Conservation (phyloP, 2,329 filamentous ascomycete species). For the Trichoderma hamatum region DNA sequence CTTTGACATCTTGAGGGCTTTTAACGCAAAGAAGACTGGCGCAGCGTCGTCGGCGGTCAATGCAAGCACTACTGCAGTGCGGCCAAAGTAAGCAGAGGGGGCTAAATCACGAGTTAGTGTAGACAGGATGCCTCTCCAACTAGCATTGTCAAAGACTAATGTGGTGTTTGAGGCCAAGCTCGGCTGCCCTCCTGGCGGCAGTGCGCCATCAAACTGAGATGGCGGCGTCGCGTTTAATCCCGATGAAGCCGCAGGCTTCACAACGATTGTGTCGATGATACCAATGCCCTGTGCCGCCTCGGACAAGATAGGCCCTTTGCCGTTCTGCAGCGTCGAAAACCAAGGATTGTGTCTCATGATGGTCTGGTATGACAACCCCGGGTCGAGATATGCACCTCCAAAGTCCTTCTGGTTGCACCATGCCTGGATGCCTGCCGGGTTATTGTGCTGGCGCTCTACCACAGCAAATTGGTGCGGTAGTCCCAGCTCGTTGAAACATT, state of each 20-base stretch:
- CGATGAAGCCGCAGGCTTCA: constrained; percentile 51
- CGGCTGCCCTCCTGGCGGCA: constrained; percentile 34
- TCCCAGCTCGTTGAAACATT: constrained; percentile 80
- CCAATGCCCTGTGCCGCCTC: constrained; percentile 79
- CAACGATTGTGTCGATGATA: constrained; percentile 79
- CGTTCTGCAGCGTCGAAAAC: constrained; percentile 54
- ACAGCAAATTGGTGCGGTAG: constrained; percentile 80
- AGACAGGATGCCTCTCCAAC: constrained; percentile 82
- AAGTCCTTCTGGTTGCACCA: constrained; percentile 75
- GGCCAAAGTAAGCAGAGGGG: constrained; percentile 76
- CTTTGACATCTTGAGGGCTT: constrained; percentile 73
- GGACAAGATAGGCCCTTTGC: constrained; percentile 62
- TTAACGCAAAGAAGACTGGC: constrained; percentile 76
- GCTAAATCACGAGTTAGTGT: constrained; percentile 81
- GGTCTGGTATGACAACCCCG: constrained; percentile 63
- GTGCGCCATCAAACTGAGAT: constrained; percentile 42
- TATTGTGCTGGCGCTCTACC: constrained; percentile 69
- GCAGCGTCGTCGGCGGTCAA: constrained; percentile 75
- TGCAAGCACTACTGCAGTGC: constrained; percentile 75
- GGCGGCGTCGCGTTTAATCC: constrained; percentile 49
- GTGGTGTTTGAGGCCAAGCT: constrained; percentile 53
- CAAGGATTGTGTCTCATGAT: constrained; percentile 61
- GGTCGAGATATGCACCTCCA: constrained; percentile 80
- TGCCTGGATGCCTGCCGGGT: constrained; percentile 67
- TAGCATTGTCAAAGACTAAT: constrained; percentile 78